Evolutionary conservation across 2,329 filamentous ascomycete genomes (phyloP).

Genomic region (Colletotrichum sp.): DNA sequence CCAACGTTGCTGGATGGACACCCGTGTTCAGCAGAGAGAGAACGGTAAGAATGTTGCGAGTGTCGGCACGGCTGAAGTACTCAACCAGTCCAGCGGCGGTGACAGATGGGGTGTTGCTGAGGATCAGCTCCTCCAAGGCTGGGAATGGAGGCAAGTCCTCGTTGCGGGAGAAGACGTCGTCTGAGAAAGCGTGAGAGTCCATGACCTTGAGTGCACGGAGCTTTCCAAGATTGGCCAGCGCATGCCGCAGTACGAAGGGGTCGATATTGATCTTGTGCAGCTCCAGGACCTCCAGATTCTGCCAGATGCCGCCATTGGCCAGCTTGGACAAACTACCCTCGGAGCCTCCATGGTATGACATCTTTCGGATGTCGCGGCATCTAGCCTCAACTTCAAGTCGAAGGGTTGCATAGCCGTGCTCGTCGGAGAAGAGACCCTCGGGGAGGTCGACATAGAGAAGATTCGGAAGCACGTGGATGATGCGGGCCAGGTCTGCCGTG

Average conservation of each 20-base stretch:
- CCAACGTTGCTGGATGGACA: conserved; percentile 65
- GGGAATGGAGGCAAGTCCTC: conserved; percentile 75
- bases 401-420: conserved; percentile 74
- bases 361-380: conserved; percentile 85
- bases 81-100: conserved; percentile 72
- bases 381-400: conserved; percentile 83
- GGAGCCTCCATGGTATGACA: conserved; percentile 80
- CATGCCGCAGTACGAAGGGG: conserved; percentile 70
- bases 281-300: conserved; percentile 74
- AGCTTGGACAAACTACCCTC: conserved; percentile 79
- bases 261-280: conserved; percentile 72
- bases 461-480: conserved; percentile 83
- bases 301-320: conserved; percentile 69
- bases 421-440: conserved; percentile 84
- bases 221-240: conserved; percentile 68
- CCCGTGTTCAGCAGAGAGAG: conserved; percentile 76
- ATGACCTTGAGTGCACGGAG: conserved; percentile 78
- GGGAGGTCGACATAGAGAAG: conserved; percentile 90
- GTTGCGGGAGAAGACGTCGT: conserved; percentile 74
- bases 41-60: conserved; percentile 64
- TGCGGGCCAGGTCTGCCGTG: conserved; percentile 83
- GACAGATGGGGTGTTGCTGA: conserved; percentile 73
- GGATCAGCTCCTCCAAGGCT: conserved; percentile 71
- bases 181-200: conserved; percentile 71
- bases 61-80: conserved; percentile 68